Evolutionary conservation across 345 rosid genomes (phyloP).

Genomic region (Sonneratia alba): DNA sequence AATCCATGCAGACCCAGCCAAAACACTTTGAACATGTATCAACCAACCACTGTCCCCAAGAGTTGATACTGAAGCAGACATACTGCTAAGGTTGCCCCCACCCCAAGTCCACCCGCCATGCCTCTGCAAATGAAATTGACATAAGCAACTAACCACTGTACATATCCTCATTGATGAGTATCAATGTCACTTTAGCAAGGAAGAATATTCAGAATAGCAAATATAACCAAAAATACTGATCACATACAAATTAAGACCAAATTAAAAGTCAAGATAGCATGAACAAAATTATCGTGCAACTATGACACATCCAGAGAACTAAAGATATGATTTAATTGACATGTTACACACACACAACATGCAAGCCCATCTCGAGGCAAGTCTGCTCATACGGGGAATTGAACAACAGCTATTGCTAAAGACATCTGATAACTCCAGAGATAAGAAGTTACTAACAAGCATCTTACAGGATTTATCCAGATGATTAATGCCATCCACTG

Average conservation of each 20-base stretch:
- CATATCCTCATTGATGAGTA: neutral
- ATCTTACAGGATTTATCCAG: neutral
- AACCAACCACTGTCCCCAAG: slow-evolving; percentile 99
- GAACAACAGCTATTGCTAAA: neutral
- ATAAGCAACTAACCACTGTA: slow-evolving; percentile 9
- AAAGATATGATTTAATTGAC: neutral
- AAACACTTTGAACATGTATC: slow-evolving; percentile 84
- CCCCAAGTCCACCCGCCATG: slow-evolving; percentile 99
- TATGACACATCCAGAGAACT: neutral
- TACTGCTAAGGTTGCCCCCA: slow-evolving; percentile 96
- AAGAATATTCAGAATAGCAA: neutral
- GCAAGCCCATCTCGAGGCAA: neutral
- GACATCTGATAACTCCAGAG: neutral
- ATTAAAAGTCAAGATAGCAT: neutral
- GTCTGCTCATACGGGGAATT: neutral
- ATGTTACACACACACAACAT: neutral
- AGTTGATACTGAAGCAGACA: slow-evolving; percentile 98
- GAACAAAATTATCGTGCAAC: neutral
- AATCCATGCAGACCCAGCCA: slow-evolving; percentile 99
- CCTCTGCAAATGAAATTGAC: slow-evolving; percentile 48
- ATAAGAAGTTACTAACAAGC: neutral
- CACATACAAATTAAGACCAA: neutral
- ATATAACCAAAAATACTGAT: neutral
- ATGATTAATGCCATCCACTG: neutral
- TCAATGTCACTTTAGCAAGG: neutral